phyloP scores from a whole-genome alignment of 208 protist genomes.

The Trypanosoma mega region DNA sequence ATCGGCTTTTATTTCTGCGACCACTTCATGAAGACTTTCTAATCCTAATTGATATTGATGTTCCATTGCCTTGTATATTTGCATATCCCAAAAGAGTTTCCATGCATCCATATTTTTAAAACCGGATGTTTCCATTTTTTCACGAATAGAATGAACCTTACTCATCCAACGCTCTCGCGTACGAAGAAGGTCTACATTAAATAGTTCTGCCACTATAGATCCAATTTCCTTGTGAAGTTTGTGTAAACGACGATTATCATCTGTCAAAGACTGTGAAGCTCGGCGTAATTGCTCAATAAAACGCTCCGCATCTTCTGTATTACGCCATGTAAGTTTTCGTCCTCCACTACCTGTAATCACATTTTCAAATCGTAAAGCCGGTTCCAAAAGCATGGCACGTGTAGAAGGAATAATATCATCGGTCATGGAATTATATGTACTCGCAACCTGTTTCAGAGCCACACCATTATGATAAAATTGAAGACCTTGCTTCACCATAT shows the following conservation, averaged over 20 bases:
- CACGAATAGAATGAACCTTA: constrained; percentile 82
- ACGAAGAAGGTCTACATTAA: constrained; percentile 91
- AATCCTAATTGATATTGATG: constrained; percentile 94
- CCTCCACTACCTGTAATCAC: constrained; percentile 85
- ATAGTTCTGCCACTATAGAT: constrained; percentile 82
- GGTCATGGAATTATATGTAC: constrained; percentile 92
- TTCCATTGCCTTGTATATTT: constrained; percentile 98
- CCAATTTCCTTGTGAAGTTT: constrained; percentile 88
- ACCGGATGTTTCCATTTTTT: constrained; percentile 83
- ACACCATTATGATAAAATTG: constrained; percentile 87
- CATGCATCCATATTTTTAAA: constrained; percentile 93
- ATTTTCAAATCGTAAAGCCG: constrained; percentile 87
- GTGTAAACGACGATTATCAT: constrained; percentile 93
- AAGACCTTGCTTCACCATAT: constrained; percentile 72
- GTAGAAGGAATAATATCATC: constrained; percentile 91
- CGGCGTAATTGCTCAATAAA: constrained; percentile 85
- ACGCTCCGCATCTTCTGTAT: constrained; percentile 67
- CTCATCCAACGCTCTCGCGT: constrained; percentile 92
- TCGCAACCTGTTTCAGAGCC: constrained; percentile 90
- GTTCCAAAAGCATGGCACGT: constrained; percentile 88
- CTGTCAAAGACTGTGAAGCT: constrained; percentile 82
- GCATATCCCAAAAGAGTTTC: constrained; percentile 97
- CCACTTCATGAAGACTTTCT: constrained; percentile 90
- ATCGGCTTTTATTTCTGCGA: constrained; percentile 92
- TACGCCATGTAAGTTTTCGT: constrained; percentile 85